Evolutionary conservation across 108 stramenopile species (phyloP).

Genomic region (Phaeodactylum tricornutum): DNA sequence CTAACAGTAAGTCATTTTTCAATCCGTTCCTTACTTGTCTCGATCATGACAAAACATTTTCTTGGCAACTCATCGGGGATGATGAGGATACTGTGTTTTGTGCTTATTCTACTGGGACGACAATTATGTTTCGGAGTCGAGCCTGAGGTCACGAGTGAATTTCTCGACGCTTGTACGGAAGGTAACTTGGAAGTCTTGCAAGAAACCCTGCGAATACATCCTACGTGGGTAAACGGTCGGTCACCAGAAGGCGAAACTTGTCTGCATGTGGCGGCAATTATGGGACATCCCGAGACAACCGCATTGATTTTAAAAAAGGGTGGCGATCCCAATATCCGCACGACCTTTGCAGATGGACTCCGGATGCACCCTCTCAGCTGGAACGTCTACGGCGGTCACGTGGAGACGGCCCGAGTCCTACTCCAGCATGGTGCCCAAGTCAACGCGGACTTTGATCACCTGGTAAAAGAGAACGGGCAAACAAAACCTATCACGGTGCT

Average conservation of each 20-base stretch:
- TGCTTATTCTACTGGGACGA: no score
- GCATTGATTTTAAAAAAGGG: constrained; percentile 38
- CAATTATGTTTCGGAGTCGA: no score
- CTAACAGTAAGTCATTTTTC: no score
- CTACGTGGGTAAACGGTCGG: constrained; percentile 21
- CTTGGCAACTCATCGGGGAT: no score
- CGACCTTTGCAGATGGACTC: constrained; percentile 51
- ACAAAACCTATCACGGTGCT: constrained; percentile 31
- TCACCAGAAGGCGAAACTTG: constrained; percentile 69
- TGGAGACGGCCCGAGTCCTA: constrained; percentile 47
- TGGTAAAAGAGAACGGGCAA: constrained; percentile 2
- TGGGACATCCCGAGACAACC: constrained; percentile 39
- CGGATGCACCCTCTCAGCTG: constrained; percentile 81
- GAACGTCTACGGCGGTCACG: constrained; percentile 67
- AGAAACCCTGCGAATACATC: constrained; percentile 20
- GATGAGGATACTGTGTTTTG: no score
- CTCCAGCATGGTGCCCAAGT: constrained; percentile 60
- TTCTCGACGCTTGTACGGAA: constrained; percentile 24
- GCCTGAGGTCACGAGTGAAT: constrained; percentile 7
- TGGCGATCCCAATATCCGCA: constrained; percentile 69
- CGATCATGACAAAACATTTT: no score
- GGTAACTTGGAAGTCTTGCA: constrained; percentile 17
- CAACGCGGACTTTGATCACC: constrained; percentile 68
- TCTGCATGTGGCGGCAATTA: constrained; percentile 59
- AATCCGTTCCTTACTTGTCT: no score